Evolutionary conservation across 208 protist species (phyloP).

Genomic region (Leptomonas pyrrhocoris): DNA sequence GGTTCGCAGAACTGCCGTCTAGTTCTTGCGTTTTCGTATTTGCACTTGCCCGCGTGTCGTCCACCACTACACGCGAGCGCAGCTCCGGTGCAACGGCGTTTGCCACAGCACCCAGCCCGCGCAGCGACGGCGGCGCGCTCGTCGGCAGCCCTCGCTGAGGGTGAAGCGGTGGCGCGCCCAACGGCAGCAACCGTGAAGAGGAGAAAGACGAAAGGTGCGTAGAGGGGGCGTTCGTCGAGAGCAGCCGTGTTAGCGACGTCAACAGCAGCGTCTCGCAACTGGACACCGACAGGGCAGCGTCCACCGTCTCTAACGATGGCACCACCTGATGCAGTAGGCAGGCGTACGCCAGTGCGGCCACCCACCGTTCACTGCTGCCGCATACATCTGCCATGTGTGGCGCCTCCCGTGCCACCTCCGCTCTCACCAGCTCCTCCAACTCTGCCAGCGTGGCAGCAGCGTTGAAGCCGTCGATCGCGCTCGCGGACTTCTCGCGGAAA

Average conservation of each 20-base stretch:
- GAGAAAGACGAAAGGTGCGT: background rate
- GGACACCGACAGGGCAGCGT: conserved; percentile 1
- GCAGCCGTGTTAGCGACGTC: conserved; percentile 13
- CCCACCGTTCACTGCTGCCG: conserved; percentile 10
- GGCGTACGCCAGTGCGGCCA: conserved; percentile 15
- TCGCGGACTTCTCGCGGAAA: background rate
- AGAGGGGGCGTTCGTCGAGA: background rate
- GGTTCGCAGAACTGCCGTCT: background rate
- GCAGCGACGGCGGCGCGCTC: background rate
- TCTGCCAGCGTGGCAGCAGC: conserved; percentile 7
- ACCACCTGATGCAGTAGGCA: conserved; percentile 35
- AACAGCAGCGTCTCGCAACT: conserved; percentile 19
- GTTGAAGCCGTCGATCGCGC: conserved; percentile 14
- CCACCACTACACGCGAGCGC: conserved; percentile 30
- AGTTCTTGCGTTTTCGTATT: too few relatives aligned
- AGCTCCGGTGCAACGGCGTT: conserved; percentile 27
- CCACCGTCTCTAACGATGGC: conserved; percentile 21
- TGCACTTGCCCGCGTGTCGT: background rate
- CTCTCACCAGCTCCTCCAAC: conserved; percentile 11
- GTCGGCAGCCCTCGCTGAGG: background rate
- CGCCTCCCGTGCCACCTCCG: background rate
- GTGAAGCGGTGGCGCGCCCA: conserved; percentile 25
- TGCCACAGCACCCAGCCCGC: conserved; percentile 25
- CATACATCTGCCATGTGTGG: background rate
- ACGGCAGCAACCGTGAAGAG: background rate